Percentiles rank a stretch among this genome's conserved stretches.
Evolutionary conservation across 495 filamentous ascomycete genomes (phyloP).

Genomic region (Cercophora sp.): DNA sequence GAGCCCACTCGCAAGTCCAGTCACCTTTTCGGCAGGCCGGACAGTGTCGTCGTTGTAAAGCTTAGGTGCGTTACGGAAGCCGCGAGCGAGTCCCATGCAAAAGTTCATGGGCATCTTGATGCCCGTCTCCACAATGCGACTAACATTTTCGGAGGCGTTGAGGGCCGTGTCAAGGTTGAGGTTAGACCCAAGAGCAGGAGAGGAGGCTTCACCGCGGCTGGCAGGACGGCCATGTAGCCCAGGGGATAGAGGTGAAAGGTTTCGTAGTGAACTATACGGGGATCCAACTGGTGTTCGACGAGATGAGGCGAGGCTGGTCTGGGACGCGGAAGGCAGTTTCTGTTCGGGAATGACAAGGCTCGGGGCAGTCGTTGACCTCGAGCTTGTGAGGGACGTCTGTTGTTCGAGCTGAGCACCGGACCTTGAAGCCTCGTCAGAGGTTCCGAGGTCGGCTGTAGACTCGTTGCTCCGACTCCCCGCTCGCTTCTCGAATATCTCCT

Average conservation of each 20-base stretch:
- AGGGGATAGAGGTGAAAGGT: no score
- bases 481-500: constrained; percentile 58
- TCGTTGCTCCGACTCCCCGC: constrained; percentile 26
- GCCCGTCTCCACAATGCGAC: constrained; percentile 65
- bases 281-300: no score
- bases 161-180: constrained; percentile 53
- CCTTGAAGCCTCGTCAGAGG: neutral
- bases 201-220: neutral
- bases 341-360: neutral
- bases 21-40: constrained; percentile 63
- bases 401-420: neutral
- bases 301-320: neutral
- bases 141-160: constrained; percentile 58
- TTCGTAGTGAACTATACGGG: no score
- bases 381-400: neutral
- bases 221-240: no score
- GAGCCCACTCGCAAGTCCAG: constrained; percentile 62
- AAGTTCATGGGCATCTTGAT: constrained; percentile 77
- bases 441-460: neutral
- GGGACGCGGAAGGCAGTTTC: neutral
- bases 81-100: constrained; percentile 70
- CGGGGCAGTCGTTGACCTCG: neutral
- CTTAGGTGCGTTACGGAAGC: constrained; percentile 80
- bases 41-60: constrained; percentile 76
- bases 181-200: neutral